phyloP scores from a whole-genome alignment of 140 eudicot genomes.

The Cichorium intybus region DNA sequence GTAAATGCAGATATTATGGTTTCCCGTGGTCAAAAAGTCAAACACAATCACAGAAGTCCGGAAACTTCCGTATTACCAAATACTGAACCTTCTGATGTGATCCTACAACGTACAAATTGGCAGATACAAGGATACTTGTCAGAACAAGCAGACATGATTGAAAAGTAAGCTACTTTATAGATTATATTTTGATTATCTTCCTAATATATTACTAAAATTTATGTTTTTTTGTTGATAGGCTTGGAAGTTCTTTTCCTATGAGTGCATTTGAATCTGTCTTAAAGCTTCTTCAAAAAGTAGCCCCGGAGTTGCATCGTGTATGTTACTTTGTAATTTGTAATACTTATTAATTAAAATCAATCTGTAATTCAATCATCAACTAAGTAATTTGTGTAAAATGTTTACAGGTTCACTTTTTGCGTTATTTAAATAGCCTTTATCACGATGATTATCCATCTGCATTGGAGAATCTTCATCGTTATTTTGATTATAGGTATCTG shows the following conservation, averaged over 20 bases:
- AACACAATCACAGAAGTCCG: slow-evolving; percentile 30
- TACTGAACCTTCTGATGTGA: slow-evolving; percentile 40
- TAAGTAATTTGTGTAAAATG: neutral
- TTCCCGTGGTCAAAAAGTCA: slow-evolving; percentile 42
- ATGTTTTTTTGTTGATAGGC: slow-evolving; percentile 37
- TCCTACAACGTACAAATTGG: slow-evolving; percentile 76
- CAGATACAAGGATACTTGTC: slow-evolving; percentile 92
- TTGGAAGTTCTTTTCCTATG: slow-evolving; percentile 81
- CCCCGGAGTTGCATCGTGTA: slow-evolving; percentile 96
- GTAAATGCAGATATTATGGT: slow-evolving; percentile 44
- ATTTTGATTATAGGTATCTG: slow-evolving; percentile 89
- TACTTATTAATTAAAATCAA: neutral
- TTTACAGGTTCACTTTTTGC: slow-evolving; percentile 85
- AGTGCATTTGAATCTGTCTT: slow-evolving; percentile 77
- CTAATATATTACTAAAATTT: slow-evolving; percentile 11
- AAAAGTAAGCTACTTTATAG: slow-evolving; percentile 47
- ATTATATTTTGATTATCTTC: neutral
- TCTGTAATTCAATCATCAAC: neutral
- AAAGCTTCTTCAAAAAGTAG: slow-evolving; percentile 81
- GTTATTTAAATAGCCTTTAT: slow-evolving; percentile 79
- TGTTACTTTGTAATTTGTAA: slow-evolving; percentile 27
- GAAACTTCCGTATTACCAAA: slow-evolving; percentile 23
- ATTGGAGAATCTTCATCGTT: slow-evolving; percentile 91
- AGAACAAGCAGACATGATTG: slow-evolving; percentile 78
- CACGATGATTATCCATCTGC: slow-evolving; percentile 92